Base-by-base conservation (phyloP, 2,329 filamentous ascomycete species). In the Juglanconis sp. region DNA sequence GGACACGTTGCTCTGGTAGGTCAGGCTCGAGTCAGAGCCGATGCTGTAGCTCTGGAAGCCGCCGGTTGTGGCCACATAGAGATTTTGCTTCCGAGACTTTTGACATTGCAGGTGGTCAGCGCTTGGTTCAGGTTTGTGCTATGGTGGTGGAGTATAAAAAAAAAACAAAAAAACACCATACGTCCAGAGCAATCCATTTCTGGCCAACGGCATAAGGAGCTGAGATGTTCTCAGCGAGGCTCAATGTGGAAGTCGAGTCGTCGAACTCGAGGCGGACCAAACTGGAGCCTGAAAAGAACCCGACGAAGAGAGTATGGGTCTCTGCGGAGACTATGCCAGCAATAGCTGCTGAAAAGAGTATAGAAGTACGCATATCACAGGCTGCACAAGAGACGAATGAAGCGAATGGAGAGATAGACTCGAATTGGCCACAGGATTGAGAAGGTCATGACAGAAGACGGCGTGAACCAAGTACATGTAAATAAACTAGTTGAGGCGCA, bases 261-360 rank as follows among this genome's bases (percentile, higher is more conserved):
- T 76, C 49, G 63, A 71, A 62, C 57, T 71, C 6, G 68, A 76
- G 80, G 17, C 30, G 24, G 24, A 53, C 56, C 47, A 57, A n/a
- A 46, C 10, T 53, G 34, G 47, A 44, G 15, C 56, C 56, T 11
- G 56, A 30, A 31, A 57, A 57, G 56, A 57, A 57, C 17, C 56
- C 56, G 32, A 44, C 34, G 11, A 32, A 57, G 3, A 57, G 35
- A 24, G 47, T 42, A 32, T 57, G 56, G 31, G 47, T 31, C 15
- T 53, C 56, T 52, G 47, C 56, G 36, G 52, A 8, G 36, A 40
- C 36, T 40, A 13, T 8, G 13, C 36, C 36, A 40, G 36, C 36
- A 24, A 24, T 24, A 24, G 17, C 17, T 24, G 17, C 17, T 24
- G 17, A 24, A 24, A 24, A 24, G 17, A 24, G 17, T 24, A 24